Base-by-base conservation (phyloP, 768 basidiomycete species). In the Mycena amicta region DNA sequence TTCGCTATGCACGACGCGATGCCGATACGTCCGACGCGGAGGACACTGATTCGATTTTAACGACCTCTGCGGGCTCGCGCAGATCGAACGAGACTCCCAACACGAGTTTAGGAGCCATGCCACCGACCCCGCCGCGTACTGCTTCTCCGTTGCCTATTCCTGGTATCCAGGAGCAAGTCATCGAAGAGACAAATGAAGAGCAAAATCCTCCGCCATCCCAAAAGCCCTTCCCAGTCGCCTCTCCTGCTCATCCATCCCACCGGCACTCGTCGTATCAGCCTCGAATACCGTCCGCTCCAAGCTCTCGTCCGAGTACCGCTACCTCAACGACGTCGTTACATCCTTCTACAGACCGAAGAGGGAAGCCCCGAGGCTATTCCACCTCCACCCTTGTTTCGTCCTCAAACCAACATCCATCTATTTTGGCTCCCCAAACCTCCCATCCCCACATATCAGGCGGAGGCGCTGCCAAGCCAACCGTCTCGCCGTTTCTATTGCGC, bases 401-500 rank as follows among this genome's bases (percentile, higher is more conserved):
- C 5, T 27, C 47, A 8, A 49, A 49, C 26, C 47, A 49, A 29
- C 47, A 49, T 49, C 47, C 47, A 4, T 28, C 47, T 4, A 28
- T 49, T 15, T 28, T 49, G 22, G 8, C 26, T 26, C 26, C 47
- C 15, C 26, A 25, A 12, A 12, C 47, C 11, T 43, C 41, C n/a
- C n/a, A n/a, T n/a, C n/a, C n/a, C n/a, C 12, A 45, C 12, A 15
- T 45, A 11, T 22, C 49, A 6, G 12, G 13, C 31, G n/a, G n/a
- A 5, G 13, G n/a, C 31, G n/a, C 23, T 50, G 27, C 49, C 46
- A 43, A 63, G 29, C 55, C 62, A 12, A 5, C 53, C 8, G 53
- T 56, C 39, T 56, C 68, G 18, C 71, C 72, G 4, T 72, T 76
- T 31, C 57, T 81, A 53, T 65, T 78, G 30, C 67, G 73, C 29